phyloP scores from a whole-genome alignment of 768 basidiomycete species.

The Postia placenta region DNA sequence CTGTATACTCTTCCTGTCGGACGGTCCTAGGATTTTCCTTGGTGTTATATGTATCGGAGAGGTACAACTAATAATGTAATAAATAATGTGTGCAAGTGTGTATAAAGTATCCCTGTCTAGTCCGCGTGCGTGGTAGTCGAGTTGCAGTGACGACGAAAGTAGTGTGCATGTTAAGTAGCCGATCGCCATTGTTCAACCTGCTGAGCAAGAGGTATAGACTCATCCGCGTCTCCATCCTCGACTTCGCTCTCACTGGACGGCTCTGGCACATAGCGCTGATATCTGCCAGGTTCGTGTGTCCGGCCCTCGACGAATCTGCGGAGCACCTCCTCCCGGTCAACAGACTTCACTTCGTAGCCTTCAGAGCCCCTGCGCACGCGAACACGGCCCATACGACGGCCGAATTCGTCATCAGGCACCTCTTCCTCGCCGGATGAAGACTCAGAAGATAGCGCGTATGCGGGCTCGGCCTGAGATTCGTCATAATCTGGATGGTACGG shows the following conservation, averaged over 20 bases:
- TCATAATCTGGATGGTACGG: slow-evolving; percentile 75
- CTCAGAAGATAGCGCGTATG: slow-evolving; percentile 14
- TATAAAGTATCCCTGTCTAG: neutral
- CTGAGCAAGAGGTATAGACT: slow-evolving; percentile 15
- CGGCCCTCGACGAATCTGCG: slow-evolving; percentile 47
- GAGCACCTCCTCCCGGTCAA: slow-evolving; percentile 61
- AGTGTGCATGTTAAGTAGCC: too few species aligned
- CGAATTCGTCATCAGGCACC: slow-evolving; percentile 25
- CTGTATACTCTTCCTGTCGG: neutral
- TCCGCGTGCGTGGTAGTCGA: neutral
- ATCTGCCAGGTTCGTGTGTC: slow-evolving; percentile 53
- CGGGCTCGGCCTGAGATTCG: slow-evolving; percentile 24
- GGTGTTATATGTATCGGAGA: too few species aligned
- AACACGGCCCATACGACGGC: neutral
- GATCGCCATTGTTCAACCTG: slow-evolving; percentile 21
- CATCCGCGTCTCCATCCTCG: slow-evolving; percentile 35
- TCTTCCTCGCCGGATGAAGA: slow-evolving; percentile 20
- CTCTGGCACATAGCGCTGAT: slow-evolving; percentile 63
- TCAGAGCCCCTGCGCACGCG: slow-evolving; percentile 69
- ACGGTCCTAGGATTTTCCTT: neutral
- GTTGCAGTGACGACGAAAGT: too few species aligned
- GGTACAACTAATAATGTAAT: too few species aligned
- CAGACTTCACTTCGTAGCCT: slow-evolving; percentile 67
- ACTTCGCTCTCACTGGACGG: slow-evolving; percentile 35
- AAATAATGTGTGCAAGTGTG: too few species aligned